Conservation (phyloP, 768 basidiomycete genomes). For the Xerocomus brunneocitrinus region DNA sequence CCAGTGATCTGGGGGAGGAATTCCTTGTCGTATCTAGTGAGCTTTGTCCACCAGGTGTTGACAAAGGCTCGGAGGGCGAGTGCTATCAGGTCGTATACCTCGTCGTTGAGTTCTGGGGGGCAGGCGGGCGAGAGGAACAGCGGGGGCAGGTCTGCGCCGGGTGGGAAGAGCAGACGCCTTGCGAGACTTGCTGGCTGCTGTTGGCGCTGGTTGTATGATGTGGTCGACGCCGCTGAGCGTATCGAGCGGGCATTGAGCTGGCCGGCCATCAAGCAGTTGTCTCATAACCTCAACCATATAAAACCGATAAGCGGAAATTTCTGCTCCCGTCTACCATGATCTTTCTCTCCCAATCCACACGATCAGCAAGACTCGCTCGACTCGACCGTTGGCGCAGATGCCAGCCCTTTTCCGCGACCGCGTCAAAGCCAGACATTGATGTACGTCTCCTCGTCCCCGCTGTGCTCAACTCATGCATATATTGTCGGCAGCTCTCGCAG, state of each 20-base stretch:
- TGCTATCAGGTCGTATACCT: conserved; percentile 69
- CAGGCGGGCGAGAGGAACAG: conserved; percentile 44
- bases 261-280: background rate
- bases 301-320: conserved; percentile 15
- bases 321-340: background rate
- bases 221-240: conserved; percentile 23
- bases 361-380: conserved; percentile 6
- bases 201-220: conserved; percentile 15
- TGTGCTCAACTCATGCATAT: background rate
- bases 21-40: conserved; percentile 80
- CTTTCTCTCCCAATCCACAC: conserved; percentile 11
- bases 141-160: conserved; percentile 45
- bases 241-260: conserved; percentile 12
- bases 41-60: conserved; percentile 81
- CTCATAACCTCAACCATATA: conserved; percentile 13
- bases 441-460: conserved; percentile 25
- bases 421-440: conserved; percentile 46
- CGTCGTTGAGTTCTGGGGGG: conserved; percentile 52
- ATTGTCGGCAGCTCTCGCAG: conserved; percentile 40
- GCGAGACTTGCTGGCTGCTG: conserved; percentile 39
- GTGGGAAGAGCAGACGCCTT: conserved; percentile 56
- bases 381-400: conserved; percentile 2
- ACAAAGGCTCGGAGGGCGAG: conserved; percentile 76
- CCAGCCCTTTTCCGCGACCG: conserved; percentile 13
- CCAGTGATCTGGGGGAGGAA: conserved; percentile 67